A percentile compares a stretch with the other conserved stretches of the same genome.
Conservation (phyloP, 352 stramenopile species). For the Bremia lactucae region DNA sequence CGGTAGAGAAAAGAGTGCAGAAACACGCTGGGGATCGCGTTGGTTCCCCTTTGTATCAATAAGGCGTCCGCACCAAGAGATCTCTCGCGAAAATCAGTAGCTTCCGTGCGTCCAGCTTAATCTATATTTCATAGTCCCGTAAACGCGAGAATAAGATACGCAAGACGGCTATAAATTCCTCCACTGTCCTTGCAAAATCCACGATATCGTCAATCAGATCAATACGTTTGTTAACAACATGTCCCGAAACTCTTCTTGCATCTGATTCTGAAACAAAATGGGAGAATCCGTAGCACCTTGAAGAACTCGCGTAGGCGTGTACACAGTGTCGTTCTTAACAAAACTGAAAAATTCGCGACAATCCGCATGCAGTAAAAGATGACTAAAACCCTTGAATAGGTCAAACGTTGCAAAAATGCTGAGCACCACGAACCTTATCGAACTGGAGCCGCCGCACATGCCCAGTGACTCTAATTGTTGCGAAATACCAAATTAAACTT, state of each 20-base stretch:
- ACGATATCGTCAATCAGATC: not conserved
- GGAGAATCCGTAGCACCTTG: not conserved
- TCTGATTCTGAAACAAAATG: not conserved
- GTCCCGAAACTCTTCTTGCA: not conserved
- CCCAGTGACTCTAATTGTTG: not conserved
- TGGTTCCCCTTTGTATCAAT: not conserved
- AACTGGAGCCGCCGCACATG: not conserved
- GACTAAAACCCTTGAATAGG: too few species aligned
- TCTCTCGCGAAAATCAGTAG: too few species aligned
- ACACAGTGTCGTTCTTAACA: slow-evolving; percentile 1
- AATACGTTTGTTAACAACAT: not conserved
- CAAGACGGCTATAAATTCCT: too few species aligned
- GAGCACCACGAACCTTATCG: too few species aligned
- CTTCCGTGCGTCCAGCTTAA: not conserved
- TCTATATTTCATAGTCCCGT: not conserved
- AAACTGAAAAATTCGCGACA: too few species aligned
- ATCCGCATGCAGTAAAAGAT: too few species aligned
- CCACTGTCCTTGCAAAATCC: not conserved
- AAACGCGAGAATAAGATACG: not conserved
- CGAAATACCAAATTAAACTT: too few species aligned
- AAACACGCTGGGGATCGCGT: too few species aligned
- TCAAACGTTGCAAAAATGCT: too few species aligned
- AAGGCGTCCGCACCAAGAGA: not conserved
- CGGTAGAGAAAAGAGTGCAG: too few species aligned
- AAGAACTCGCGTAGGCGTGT: not conserved